Conservation (phyloP, 2,329 filamentous ascomycete species). For the Aureobasidium zeae region DNA sequence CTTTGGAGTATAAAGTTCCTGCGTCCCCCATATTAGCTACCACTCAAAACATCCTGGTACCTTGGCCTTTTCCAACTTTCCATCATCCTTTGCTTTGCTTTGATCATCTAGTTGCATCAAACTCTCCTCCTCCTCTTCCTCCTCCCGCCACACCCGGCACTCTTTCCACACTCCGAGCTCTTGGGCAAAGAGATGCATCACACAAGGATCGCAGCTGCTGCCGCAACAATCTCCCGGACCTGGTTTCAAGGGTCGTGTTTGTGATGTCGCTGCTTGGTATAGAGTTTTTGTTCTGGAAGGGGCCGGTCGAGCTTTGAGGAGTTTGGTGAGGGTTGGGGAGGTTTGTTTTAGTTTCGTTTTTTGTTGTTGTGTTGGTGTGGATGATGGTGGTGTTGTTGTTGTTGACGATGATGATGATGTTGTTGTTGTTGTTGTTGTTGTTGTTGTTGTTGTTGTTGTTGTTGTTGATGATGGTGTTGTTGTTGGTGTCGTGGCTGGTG, state of each 20-base stretch:
- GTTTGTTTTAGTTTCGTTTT: neutral
- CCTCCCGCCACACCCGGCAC: neutral
- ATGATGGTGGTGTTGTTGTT: neutral
- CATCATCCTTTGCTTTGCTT: neutral
- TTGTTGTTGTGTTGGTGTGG: neutral
- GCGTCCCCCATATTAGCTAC: neutral
- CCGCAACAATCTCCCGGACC: constrained; percentile 17
- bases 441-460: too few relatives aligned
- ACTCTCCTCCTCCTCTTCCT: neutral
- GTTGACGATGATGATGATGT: neutral
- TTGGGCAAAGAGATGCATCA: constrained; percentile 16
- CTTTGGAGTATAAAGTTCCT: too few relatives aligned
- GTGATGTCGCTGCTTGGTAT: constrained; percentile 1
- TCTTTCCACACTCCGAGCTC: constrained; percentile 17
- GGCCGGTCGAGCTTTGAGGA: constrained; percentile 15
- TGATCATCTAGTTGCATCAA: too few relatives aligned
- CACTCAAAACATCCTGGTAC: constrained; percentile 8
- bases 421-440: neutral
- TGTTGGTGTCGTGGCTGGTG: too few relatives aligned
- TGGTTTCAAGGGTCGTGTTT: constrained; percentile 11
- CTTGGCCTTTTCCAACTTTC: neutral
- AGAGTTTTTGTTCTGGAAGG: constrained; percentile 10
- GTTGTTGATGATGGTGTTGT: too few relatives aligned
- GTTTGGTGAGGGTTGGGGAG: constrained; percentile 14
- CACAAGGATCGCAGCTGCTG: constrained; percentile 18